Conservation (phyloP, 352 stramenopile species). For the Pythium aquatile region DNA sequence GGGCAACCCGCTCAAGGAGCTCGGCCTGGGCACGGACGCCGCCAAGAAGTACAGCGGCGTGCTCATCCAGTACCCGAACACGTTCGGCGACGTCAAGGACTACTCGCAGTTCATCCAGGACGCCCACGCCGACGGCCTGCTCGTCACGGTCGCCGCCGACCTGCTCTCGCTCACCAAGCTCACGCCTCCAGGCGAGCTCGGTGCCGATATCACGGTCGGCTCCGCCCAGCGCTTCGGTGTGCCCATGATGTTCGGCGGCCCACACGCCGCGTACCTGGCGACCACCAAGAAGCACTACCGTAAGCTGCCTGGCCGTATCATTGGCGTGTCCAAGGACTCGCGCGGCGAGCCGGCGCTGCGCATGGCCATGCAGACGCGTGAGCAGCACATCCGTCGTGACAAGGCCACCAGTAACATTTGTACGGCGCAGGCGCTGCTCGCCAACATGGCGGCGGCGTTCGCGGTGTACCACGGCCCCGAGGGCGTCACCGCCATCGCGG, state of each 20-base stretch:
- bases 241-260: conserved; percentile 99
- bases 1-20: conserved; percentile 75
- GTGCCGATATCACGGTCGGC: conserved; percentile 97
- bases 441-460: conserved; percentile 98
- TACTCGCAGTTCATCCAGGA: conserved; percentile 90
- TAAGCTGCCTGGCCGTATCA: conserved; percentile 98
- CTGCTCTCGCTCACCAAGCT: conserved; percentile 95
- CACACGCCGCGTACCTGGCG: conserved; percentile 97
- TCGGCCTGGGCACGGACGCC: conserved; percentile 80
- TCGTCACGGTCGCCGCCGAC: conserved; percentile 97
- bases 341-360: conserved; percentile 94
- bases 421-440: conserved; percentile 97
- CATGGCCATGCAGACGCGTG: conserved; percentile 99
- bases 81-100: conserved; percentile 92
- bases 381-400: conserved; percentile 98
- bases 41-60: conserved; percentile 91
- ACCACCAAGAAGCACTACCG: conserved; percentile 96
- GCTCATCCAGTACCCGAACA: conserved; percentile 99
- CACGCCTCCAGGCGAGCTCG: conserved; percentile 92
- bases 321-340: conserved; percentile 97
- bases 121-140: conserved; percentile 83
- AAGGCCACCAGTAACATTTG: conserved; percentile 99
- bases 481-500: conserved; percentile 92
- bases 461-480: conserved; percentile 98
- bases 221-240: conserved; percentile 99